These are phyloP conservation scores for Nothopassalora personata DNA, from an alignment of 2,329 filamentous ascomycete species.

Conservation along the genomic window DNA sequence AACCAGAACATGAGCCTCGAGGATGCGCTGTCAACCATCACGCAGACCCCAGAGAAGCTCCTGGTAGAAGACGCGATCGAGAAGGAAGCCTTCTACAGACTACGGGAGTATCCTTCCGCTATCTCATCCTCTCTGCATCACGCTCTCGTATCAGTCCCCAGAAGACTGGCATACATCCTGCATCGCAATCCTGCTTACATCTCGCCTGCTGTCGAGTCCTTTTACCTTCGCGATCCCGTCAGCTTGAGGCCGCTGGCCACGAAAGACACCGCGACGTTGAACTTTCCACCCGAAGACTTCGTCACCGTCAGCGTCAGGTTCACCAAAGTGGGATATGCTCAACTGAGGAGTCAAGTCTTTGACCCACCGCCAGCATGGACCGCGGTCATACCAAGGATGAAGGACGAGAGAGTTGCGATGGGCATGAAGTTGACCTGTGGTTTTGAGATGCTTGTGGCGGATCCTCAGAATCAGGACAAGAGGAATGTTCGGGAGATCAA, in stretches of 20 bases:
- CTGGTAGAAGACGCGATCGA: constrained; percentile 71
- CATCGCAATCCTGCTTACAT: constrained; percentile 70
- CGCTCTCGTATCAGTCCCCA: constrained; percentile 66
- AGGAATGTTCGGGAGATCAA: constrained; percentile 68
- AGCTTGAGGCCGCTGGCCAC: constrained; percentile 63
- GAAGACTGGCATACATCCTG: constrained; percentile 74
- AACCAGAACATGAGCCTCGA: constrained; percentile 53
- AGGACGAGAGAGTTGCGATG: constrained; percentile 50
- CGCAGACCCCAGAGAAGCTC: constrained; percentile 51
- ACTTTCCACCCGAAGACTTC: constrained; percentile 72
- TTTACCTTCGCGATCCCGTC: constrained; percentile 83
- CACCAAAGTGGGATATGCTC: constrained; percentile 84
- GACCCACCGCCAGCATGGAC: constrained; percentile 55
- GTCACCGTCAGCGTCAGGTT: constrained; percentile 75
- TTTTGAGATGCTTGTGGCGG: constrained; percentile 77
- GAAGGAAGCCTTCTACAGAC: constrained; percentile 82
- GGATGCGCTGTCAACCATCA: constrained; percentile 61
- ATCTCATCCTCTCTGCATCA: constrained; percentile 72
- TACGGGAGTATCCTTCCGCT: constrained; percentile 75
- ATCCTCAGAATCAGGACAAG: constrained; percentile 63
- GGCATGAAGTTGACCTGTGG: constrained; percentile 89
- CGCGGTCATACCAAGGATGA: constrained; percentile 37
- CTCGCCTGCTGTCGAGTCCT: constrained; percentile 79
- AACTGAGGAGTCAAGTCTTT: constrained; percentile 82
- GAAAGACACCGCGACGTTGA: constrained; percentile 48